Evolutionary conservation across 2,329 filamentous ascomycete genomes (phyloP).

Genomic region (Albifimbria verrucaria): DNA sequence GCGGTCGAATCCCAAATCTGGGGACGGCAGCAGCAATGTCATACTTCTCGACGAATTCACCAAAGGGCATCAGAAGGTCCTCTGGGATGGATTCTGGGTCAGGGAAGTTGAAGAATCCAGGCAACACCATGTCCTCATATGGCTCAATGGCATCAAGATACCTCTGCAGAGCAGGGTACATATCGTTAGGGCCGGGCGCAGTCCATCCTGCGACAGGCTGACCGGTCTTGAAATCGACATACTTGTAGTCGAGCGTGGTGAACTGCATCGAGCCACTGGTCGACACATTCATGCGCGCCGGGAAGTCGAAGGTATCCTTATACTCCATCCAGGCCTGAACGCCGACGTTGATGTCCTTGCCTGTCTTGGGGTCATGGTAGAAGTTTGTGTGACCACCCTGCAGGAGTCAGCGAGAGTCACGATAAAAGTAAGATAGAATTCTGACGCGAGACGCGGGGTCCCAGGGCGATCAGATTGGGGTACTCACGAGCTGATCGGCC

Average conservation of each 20-base stretch:
- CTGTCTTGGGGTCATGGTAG: slow-evolving; percentile 36
- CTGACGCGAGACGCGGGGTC: not conserved
- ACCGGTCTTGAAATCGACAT: slow-evolving; percentile 33
- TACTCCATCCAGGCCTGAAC: slow-evolving; percentile 31
- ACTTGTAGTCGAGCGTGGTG: slow-evolving; percentile 27
- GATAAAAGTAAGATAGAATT: not conserved
- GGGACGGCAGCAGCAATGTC: slow-evolving; percentile 33
- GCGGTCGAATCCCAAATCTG: slow-evolving; percentile 33
- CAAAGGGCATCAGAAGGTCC: slow-evolving; percentile 39
- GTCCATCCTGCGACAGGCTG: slow-evolving; percentile 16
- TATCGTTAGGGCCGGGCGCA: slow-evolving; percentile 11
- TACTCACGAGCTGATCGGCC: not conserved
- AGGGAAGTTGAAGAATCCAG: slow-evolving; percentile 35
- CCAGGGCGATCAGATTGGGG: not conserved
- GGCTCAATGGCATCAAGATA: slow-evolving; percentile 22
- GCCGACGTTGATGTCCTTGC: slow-evolving; percentile 26
- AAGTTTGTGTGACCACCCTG: slow-evolving; percentile 47
- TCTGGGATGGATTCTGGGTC: slow-evolving; percentile 24
- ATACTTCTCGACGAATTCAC: slow-evolving; percentile 44
- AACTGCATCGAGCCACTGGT: slow-evolving; percentile 23
- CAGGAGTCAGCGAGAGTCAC: not conserved
- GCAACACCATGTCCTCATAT: slow-evolving; percentile 25
- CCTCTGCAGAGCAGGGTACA: slow-evolving; percentile 17
- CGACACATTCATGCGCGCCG: slow-evolving; percentile 26
- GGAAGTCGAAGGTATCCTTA: slow-evolving; percentile 27